A percentile compares a stretch with the other conserved stretches of the same genome.
These are phyloP conservation scores for Annulohypoxylon stygium DNA, from an alignment of 495 filamentous ascomycete species.

Conservation along the genomic window DNA sequence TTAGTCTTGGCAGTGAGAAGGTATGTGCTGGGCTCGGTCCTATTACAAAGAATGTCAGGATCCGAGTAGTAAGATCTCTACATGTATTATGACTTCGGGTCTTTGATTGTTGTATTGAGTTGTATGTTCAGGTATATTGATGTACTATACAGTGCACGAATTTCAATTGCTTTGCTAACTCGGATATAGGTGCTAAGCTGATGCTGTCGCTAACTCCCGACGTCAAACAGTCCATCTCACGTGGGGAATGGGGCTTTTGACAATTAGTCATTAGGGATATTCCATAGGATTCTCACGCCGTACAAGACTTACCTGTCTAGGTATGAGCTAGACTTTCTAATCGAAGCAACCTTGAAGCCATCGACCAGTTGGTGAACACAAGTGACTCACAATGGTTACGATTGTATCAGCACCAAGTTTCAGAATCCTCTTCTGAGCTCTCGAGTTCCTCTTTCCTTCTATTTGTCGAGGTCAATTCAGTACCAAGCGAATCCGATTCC, in stretches of 20 bases:
- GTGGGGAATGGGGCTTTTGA: neutral
- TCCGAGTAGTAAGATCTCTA: neutral
- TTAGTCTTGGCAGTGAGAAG: neutral
- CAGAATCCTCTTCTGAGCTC: neutral
- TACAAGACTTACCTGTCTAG: neutral
- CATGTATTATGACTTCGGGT: neutral
- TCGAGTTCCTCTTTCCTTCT: neutral
- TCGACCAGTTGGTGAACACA: neutral
- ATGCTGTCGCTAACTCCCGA: neutral
- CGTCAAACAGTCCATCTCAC: neutral
- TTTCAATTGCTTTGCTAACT: neutral
- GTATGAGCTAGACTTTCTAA: neutral
- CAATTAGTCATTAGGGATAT: neutral
- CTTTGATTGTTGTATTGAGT: neutral
- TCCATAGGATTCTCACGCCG: neutral
- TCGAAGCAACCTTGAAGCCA: neutral
- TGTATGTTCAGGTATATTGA: neutral
- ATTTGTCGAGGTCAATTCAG: neutral
- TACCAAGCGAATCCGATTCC: neutral
- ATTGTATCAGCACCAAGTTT: neutral
- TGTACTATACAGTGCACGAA: neutral
- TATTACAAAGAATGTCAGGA: neutral
- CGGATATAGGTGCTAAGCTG: neutral
- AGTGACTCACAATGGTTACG: constrained; percentile 6
- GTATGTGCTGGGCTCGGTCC: neutral